Percentiles rank a stretch among this genome's conserved stretches.
Conservation (phyloP, 257 asterid genomes). For the Solanum sitiens region DNA sequence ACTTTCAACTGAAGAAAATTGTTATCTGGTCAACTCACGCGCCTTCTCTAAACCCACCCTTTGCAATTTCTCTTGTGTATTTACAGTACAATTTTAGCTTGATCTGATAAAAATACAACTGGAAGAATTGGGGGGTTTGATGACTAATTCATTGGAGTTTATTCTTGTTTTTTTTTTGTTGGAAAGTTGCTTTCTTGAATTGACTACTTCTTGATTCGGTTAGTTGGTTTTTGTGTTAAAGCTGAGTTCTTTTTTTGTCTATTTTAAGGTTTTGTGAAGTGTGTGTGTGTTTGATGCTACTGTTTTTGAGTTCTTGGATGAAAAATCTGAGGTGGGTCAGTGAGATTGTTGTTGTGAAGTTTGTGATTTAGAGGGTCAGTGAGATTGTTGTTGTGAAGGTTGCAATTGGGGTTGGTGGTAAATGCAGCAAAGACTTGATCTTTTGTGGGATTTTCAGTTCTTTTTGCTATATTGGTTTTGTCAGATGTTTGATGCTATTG, state of each 20-base stretch:
- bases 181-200: background rate
- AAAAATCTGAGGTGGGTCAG: conserved; percentile 10
- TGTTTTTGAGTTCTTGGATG: background rate
- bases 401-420: conserved; percentile 14
- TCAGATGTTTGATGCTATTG: background rate
- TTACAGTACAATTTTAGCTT: background rate
- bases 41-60: conserved; percentile 15
- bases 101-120: conserved; percentile 11
- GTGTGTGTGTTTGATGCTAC: background rate
- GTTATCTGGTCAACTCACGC: conserved; percentile 60
- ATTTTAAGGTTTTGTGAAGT: background rate
- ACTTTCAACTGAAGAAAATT: conserved; percentile 1
- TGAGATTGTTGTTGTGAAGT: conserved; percentile 5
- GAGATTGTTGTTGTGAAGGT: background rate
- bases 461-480: background rate
- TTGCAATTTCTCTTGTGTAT: background rate
- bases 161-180: background rate
- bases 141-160: background rate
- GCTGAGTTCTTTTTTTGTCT: background rate
- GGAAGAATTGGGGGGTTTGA: background rate
- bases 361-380: conserved; percentile 1
- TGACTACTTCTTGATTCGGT: background rate
- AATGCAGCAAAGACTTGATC: conserved; percentile 18
- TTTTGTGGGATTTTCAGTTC: background rate
- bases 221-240: background rate